These are phyloP conservation scores for Leccinum rimulosum DNA, from an alignment of 768 basidiomycete genomes.

Conservation along the genomic window DNA sequence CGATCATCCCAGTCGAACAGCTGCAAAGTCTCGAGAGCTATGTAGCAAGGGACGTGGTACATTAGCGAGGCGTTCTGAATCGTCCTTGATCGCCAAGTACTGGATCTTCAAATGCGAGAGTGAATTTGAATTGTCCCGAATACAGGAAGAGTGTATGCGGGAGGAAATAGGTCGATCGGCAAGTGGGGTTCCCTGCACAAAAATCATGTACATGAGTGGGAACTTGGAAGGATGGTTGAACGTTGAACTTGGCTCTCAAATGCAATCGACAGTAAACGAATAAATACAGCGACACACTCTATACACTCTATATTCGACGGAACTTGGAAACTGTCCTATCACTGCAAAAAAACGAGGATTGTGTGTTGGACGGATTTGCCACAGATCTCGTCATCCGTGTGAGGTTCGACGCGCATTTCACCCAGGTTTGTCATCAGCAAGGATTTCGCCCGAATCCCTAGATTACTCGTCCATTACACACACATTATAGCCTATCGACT, in stretches of 20 bases:
- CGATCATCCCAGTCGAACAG: background rate
- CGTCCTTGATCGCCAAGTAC: no score
- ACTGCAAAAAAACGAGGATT: conserved; percentile 32
- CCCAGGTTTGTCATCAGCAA: background rate
- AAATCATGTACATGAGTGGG: no score
- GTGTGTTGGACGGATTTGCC: no score
- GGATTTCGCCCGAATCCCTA: background rate
- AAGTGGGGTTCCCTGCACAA: no score
- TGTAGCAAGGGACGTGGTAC: background rate
- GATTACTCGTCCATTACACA: background rate
- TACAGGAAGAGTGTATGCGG: no score
- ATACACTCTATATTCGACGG: background rate
- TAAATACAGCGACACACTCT: background rate
- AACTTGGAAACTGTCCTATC: background rate
- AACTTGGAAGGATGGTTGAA: no score
- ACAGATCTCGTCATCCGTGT: background rate
- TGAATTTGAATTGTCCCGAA: background rate
- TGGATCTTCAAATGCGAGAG: no score
- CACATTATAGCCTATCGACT: background rate
- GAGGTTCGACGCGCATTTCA: background rate
- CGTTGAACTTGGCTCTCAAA: no score
- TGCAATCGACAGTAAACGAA: background rate
- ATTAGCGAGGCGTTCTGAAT: no score
- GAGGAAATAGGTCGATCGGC: no score
- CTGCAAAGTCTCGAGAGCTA: background rate